Evolutionary conservation across 1,284 basidiomycete genomes (phyloP), one percentile per base, ranked within the genome.

Genomic region (Cutaneotrichosporon cavernicola): DNA sequence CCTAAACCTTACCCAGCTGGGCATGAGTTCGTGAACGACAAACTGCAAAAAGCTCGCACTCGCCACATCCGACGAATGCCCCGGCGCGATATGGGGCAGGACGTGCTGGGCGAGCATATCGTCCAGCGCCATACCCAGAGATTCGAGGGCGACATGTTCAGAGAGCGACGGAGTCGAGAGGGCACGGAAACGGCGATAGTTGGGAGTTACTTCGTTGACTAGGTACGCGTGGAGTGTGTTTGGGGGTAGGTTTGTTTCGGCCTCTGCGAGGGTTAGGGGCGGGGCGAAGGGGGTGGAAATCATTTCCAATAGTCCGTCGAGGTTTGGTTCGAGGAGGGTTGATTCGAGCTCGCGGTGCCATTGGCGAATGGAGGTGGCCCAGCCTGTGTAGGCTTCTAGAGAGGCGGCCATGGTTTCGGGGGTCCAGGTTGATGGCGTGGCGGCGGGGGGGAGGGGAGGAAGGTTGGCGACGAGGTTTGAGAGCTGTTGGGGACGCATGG

Each of bases 131-230:
- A 4, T 30, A 9, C 38, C 38, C 13, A 56, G 55, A 1, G 36
- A n/a, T 21, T 40, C 36, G 11, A 56, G 38, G 2, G 36, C 9
- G 9, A 8, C 11, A 9, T 30, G 21, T 8, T 51, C 22, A 2
- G 50, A 11, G 22, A 5, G 22, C 26, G 49, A 21, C 21, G 16
- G 30, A 26, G 30, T 26, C 5, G 51, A 8, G 14, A 52, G 51
- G 5, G 55, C 55, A 2, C 55, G 55, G 55, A 56, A 56, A 10
- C 55, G 55, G 22, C 55, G 55, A 22, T 56, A 56, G 7, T 40
- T 56, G 8, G 55, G 55, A 11, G 55, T 56, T 3, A 56, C 36
- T 22, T 56, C 55, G 38, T 56, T 56, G 55, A 56, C 55, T 5
- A 56, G 55, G 36, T 43, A 56, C 1, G 55, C 55, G 36, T 56